These are phyloP conservation scores for Claviceps humidiphila DNA, from an alignment of 2,329 filamentous ascomycete species.

Conservation along the genomic window DNA sequence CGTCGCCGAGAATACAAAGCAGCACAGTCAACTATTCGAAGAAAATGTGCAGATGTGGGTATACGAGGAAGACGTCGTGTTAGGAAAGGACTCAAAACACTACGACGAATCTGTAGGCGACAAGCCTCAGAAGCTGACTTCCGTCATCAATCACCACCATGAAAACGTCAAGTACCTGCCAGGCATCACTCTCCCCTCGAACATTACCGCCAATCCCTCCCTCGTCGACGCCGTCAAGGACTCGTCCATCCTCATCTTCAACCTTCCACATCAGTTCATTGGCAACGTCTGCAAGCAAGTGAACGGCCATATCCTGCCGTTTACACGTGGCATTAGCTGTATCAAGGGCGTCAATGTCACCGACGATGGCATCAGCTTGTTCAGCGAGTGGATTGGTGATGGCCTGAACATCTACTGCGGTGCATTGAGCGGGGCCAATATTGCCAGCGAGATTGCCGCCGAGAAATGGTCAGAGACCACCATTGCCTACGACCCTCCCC, in stretches of 20 bases:
- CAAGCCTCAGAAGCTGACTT: slow-evolving; percentile 72
- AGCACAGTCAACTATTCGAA: slow-evolving; percentile 70
- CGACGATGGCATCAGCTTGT: slow-evolving; percentile 72
- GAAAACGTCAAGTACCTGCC: slow-evolving; percentile 98
- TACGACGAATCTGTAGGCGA: slow-evolving; percentile 52
- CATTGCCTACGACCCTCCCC: slow-evolving; percentile 86
- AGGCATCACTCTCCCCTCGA: slow-evolving; percentile 67
- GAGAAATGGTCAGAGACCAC: slow-evolving; percentile 98
- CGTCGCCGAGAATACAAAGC: slow-evolving; percentile 78
- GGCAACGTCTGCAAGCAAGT: slow-evolving; percentile 72
- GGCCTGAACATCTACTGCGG: slow-evolving; percentile 92
- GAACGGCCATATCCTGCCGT: slow-evolving; percentile 79
- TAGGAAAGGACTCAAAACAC: slow-evolving; percentile 59
- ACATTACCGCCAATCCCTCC: slow-evolving; percentile 74
- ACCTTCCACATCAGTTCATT: slow-evolving; percentile 94
- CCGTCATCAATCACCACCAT: slow-evolving; percentile 80
- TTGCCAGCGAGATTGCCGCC: slow-evolving; percentile 83
- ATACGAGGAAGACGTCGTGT: slow-evolving; percentile 76
- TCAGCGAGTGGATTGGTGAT: slow-evolving; percentile 89
- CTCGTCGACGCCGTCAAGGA: slow-evolving; percentile 67
- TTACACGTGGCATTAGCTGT: slow-evolving; percentile 85
- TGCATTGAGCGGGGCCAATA: slow-evolving; percentile 89
- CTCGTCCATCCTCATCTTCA: slow-evolving; percentile 87
- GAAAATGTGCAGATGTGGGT: slow-evolving; percentile 97
- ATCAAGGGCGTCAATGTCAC: slow-evolving; percentile 96